Base-by-base conservation (phyloP, 2,329 filamentous ascomycete genomes). In the Arthrobotrys entomopaga region DNA sequence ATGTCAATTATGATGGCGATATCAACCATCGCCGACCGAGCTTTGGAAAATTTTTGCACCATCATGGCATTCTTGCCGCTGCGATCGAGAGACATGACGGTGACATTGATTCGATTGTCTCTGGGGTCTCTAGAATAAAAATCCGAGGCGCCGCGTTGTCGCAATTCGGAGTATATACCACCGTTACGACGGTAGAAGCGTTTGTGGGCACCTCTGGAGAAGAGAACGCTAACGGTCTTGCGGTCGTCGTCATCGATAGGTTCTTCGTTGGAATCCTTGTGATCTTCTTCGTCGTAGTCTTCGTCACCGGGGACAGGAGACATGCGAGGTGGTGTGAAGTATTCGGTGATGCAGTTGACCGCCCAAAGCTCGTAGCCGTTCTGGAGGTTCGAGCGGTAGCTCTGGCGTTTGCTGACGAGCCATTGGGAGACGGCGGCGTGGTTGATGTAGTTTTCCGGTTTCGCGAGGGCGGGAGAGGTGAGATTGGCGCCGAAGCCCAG, bases 41-140 rank as follows among this genome's bases (percentile, higher is more conserved):
- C 48, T 46, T 67, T 74, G 0, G 63, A 74, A 43, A 66, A 74
- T 34, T 74, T 74, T 20, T 65, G 61, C 5, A 74, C 63, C 7
- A 67, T 42, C 70, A 74, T 74, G 50, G 70, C 70, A 24, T 74
- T 74, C 40, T 74, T 74, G n/a, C 70, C 70, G 29, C 70, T 74
- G 26, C 70, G 63, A 40, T 74, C 70, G 34, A 74, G 70, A 20
- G 63, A 67, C 54, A 64, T 67, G 15, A 67, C 50, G 13, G 57
- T 59, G 13, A 74, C 70, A 29, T 74, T 66, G 26, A 74, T 74
- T 10, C 70, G 70, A 40, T 74, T 61, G 22, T 74, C 63, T 22
- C 63, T 56, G 8, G 59, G 58, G 22, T 70, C 65, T 46, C 65
- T 56, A 6, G 58, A 61, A 20, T 70, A 70, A 19, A 70, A 56